Evolutionary conservation across 345 rosid genomes (phyloP), one percentile per base, ranked within the genome.

Genomic region (Erucastrum elatum): DNA sequence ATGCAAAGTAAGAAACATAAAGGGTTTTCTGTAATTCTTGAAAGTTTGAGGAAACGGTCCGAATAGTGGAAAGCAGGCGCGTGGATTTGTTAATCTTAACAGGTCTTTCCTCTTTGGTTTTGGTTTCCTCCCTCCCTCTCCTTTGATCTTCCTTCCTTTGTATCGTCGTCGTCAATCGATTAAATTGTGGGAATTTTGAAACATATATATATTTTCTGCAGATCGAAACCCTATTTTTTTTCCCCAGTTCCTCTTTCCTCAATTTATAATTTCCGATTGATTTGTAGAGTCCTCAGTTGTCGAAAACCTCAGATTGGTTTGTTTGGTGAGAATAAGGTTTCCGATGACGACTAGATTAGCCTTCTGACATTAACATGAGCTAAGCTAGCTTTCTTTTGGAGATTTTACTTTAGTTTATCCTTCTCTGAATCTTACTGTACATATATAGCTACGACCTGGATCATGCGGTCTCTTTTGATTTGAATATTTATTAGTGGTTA

Each of bases 131-230:
- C 6, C 5, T 7, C 5, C 37, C 5, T 33, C 78, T 60, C 72
- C 66, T 27, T 41, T 55, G 56, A 80, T 80, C 79, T 70, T 56
- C 72, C 83, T 79, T 21, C 21, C 21, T 21, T 21, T 56, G 37
- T 29, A 29, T 29, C 31, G 31, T 44, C 31, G 31, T 44, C 80
- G 3, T 80, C 80, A 25, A 64, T 83, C 81, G 75, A 84, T 84
- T 72, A 71, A 77, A 68, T 11, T 34, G 70, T 53, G 15, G 37
- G 37, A 35, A 5, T 1, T 56, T 35, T 67, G 2, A 62, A 26
- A 68, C 10, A 16, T 12, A 29, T 39, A 8, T 29, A 29, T 29
- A 29, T 29, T 1, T 51, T 35, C 56, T 31, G 72, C 62, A 68
- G 81, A 78, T 85, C 84, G 8, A 34, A 34, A 34, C 37, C 37